Evolutionary conservation across 2,329 filamentous ascomycete species (phyloP).

Genomic region (Calonectria leucothoes): DNA sequence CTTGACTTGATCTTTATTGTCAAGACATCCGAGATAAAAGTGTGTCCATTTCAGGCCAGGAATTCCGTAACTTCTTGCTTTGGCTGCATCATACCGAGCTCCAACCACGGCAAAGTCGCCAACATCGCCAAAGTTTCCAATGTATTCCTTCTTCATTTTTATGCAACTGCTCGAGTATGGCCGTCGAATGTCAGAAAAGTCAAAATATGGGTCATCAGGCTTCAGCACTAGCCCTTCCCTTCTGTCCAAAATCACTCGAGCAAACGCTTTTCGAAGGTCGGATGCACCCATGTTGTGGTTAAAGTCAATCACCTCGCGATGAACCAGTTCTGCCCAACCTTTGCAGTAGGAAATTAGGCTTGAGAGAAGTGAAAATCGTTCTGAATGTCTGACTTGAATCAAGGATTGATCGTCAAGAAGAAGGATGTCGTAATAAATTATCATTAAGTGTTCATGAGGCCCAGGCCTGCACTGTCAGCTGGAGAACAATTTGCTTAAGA

Average conservation of each 20-base stretch:
- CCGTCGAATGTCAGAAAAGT: constrained; percentile 53
- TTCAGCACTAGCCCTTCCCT: constrained; percentile 88
- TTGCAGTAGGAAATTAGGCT: constrained; percentile 61
- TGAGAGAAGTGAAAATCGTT: constrained; percentile 70
- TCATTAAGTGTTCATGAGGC: constrained; percentile 68
- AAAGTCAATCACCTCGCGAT: constrained; percentile 77
- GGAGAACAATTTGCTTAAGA: no score
- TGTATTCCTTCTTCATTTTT: constrained; percentile 90
- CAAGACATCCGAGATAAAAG: constrained; percentile 82
- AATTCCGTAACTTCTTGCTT: constrained; percentile 67
- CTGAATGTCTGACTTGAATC: constrained; percentile 63
- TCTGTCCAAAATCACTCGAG: constrained; percentile 70
- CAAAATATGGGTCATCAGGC: constrained; percentile 82
- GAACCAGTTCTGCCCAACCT: constrained; percentile 75
- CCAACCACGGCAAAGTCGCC: constrained; percentile 87
- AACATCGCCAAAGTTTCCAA: constrained; percentile 81
- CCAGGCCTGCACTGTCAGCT: constrained; percentile 54
- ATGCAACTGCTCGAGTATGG: constrained; percentile 68
- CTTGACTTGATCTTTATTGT: constrained; percentile 72
- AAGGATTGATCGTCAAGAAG: constrained; percentile 66
- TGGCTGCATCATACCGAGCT: constrained; percentile 74
- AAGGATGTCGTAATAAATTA: constrained; percentile 70
- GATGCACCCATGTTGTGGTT: constrained; percentile 60
- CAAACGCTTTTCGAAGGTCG: constrained; percentile 73
- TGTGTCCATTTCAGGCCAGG: constrained; percentile 77